phyloP scores from a whole-genome alignment of 2,329 filamentous ascomycete genomes.

The Diaporthe humulicola region DNA sequence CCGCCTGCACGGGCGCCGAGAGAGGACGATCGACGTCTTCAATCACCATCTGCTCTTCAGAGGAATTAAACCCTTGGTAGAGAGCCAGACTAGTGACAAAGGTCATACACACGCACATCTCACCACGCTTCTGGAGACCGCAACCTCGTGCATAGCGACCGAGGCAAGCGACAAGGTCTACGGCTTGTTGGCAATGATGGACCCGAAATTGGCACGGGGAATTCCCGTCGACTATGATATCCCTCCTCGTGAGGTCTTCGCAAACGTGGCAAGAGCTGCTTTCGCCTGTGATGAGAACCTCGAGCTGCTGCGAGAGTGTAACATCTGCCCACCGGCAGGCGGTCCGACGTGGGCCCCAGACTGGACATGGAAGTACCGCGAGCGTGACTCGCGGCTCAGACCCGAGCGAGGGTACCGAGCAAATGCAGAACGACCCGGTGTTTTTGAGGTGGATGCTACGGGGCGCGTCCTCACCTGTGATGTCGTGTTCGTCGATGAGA shows the following conservation, averaged over 20 bases:
- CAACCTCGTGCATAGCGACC: neutral
- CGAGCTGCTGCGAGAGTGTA: neutral
- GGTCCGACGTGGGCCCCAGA: neutral
- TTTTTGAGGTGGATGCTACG: neutral
- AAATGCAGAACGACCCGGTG: neutral
- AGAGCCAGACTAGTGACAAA: neutral
- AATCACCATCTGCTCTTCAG: neutral
- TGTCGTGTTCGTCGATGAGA: neutral
- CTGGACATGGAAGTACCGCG: neutral
- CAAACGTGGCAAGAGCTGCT: neutral
- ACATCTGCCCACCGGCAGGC: neutral
- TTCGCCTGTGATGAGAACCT: neutral
- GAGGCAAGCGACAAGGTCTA: neutral
- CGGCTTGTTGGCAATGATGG: neutral
- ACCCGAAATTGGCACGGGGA: neutral
- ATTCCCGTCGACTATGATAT: neutral
- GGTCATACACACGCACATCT: neutral
- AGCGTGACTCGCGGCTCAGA: neutral
- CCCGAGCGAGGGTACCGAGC: neutral
- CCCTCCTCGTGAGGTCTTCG: neutral
- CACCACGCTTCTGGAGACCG: neutral
- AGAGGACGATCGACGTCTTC: neutral
- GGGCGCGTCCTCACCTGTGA: neutral
- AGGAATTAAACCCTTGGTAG: neutral
- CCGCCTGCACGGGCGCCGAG: too few species aligned